phyloP scores from a whole-genome alignment of 176 grass and related monocot species.

The Musa schizocarpa region DNA sequence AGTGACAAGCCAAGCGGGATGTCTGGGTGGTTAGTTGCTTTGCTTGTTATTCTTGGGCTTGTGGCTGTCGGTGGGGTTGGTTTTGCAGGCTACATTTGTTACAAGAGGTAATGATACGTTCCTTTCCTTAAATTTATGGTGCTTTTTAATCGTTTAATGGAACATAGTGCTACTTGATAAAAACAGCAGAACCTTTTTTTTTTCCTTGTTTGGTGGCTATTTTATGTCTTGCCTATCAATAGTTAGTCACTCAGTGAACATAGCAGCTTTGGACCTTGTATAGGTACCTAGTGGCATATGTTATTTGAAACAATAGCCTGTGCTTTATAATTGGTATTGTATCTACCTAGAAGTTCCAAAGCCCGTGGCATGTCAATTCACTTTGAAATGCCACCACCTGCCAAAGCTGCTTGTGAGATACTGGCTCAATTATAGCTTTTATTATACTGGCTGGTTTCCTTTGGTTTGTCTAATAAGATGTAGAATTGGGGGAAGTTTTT shows the following conservation, averaged over 20 bases:
- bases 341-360: no score
- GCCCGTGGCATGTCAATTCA: no score
- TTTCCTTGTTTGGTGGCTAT: no score
- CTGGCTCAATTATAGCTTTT: not conserved
- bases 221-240: not conserved
- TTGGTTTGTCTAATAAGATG: not conserved
- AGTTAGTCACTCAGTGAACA: not conserved
- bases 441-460: not conserved
- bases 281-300: no score
- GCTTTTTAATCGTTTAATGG: not conserved
- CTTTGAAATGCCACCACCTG: no score
- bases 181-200: not conserved
- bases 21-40: conserved; percentile 57
- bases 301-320: no score
- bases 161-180: not conserved
- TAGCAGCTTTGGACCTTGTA: no score
- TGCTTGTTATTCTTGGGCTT: conserved; percentile 50
- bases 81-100: conserved; percentile 49
- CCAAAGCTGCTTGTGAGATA: not conserved
- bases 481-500: not conserved
- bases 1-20: conserved; percentile 33
- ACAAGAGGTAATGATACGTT: conserved; percentile 34
- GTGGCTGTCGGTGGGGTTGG: conserved; percentile 34
- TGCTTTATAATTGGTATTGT: no score
- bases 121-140: not conserved